These are phyloP conservation scores for Leccinum pachyderme DNA, from an alignment of 1,284 basidiomycete species.

Conservation along the genomic window DNA sequence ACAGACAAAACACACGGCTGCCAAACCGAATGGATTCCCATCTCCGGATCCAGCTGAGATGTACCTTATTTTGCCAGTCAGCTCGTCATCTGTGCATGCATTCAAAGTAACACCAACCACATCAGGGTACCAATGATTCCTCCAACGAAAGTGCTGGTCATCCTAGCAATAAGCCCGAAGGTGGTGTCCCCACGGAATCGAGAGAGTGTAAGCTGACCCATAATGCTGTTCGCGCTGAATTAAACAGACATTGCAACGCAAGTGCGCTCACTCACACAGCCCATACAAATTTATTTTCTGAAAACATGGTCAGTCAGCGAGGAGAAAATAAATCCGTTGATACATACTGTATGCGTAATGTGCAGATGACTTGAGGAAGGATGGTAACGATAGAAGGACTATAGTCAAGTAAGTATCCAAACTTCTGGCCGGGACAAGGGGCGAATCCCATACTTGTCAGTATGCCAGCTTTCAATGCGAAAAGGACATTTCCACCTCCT, in stretches of 20 bases:
- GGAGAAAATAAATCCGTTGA: not conserved
- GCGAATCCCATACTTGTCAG: conserved; percentile 47
- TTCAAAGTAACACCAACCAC: conserved; percentile 48
- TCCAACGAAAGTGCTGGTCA: conserved; percentile 70
- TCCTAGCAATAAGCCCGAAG: conserved; percentile 62
- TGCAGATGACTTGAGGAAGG: conserved; percentile 53
- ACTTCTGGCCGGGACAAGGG: not conserved
- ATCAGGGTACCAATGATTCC: conserved; percentile 65
- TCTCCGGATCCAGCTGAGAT: conserved; percentile 62
- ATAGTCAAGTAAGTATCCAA: not conserved
- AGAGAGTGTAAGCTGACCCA: conserved; percentile 68
- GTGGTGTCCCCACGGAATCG: conserved; percentile 78
- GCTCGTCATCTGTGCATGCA: not conserved
- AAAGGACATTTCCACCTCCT: conserved; percentile 62
- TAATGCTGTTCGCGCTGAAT: conserved; percentile 45
- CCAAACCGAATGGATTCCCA: conserved; percentile 77
- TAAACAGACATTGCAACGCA: not conserved
- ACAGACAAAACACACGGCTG: conserved; percentile 63
- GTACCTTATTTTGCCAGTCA: conserved; percentile 49
- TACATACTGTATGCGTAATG: conserved; percentile 58
- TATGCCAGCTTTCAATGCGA: conserved; percentile 76
- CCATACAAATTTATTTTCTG: conserved; percentile 58
- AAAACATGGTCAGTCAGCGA: conserved; percentile 1
- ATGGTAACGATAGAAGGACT: conserved; percentile 64
- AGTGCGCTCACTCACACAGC: conserved; percentile 41